A percentile compares a stretch with the other conserved stretches of the same genome.
These are phyloP conservation scores for Closterium sp. DNA, from an alignment of 139 green algal genomes.

Conservation along the genomic window DNA sequence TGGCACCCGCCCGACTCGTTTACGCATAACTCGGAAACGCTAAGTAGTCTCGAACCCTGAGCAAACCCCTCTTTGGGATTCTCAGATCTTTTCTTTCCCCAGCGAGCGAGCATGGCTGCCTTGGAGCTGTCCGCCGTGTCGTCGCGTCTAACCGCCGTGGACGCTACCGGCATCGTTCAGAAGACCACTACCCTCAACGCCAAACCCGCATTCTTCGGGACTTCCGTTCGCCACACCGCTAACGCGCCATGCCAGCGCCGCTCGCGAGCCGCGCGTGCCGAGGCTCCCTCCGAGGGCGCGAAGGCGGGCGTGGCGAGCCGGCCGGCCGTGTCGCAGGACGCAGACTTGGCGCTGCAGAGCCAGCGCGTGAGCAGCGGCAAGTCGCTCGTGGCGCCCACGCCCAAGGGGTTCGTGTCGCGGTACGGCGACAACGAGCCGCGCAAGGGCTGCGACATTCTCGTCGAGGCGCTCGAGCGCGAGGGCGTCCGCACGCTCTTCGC, in stretches of 20 bases:
- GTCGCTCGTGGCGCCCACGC: constrained; percentile 34
- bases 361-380: constrained; percentile 46
- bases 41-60: not conserved
- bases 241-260: not conserved
- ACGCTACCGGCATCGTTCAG: not conserved
- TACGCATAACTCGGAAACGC: not conserved
- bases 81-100: not conserved
- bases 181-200: not conserved
- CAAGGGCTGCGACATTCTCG: constrained; percentile 96
- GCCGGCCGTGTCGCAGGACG: not conserved
- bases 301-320: not conserved
- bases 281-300: not conserved
- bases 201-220: not conserved
- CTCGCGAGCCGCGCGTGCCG: not conserved
- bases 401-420: constrained; percentile 29
- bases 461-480: constrained; percentile 92
- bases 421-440: constrained; percentile 75
- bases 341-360: not conserved
- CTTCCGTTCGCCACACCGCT: not conserved
- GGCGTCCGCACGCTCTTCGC: constrained; percentile 81
- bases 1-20: too few relatives aligned
- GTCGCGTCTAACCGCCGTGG: not conserved
- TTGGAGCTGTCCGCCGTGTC: not conserved
- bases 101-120: not conserved
- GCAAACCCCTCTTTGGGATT: not conserved